Conservation (phyloP, 2,329 filamentous ascomycete genomes). For the Leptographium wingfieldii region DNA sequence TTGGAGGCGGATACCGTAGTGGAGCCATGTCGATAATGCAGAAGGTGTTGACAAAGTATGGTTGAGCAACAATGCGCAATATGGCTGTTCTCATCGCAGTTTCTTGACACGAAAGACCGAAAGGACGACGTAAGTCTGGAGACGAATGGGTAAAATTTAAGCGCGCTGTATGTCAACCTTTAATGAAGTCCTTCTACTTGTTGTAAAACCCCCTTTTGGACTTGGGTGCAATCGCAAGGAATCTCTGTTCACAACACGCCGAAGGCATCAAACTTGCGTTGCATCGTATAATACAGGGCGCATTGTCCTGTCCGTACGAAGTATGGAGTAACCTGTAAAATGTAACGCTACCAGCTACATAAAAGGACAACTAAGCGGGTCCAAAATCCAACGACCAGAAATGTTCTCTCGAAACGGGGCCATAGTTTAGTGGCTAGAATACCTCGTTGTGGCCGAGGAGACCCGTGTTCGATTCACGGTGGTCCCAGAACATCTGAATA, state of each 20-base stretch:
- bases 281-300: background rate
- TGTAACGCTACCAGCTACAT: background rate
- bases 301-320: no score
- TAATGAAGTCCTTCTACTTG: no score
- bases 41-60: conserved; percentile 61
- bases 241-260: no score
- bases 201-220: no score
- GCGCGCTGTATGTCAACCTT: no score
- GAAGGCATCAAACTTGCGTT: no score
- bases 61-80: conserved; percentile 11
- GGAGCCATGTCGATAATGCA: conserved; percentile 74
- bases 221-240: no score
- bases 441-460: conserved; percentile 14
- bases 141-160: no score
- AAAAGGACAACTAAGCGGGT: background rate
- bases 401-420: conserved; percentile 2
- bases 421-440: conserved; percentile 14
- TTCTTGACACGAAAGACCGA: no score
- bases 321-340: background rate
- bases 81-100: no score
- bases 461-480: conserved; percentile 15
- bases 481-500: conserved; percentile 4
- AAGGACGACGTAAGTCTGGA: no score
- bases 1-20: conserved; percentile 64
- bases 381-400: background rate